phyloP scores from a whole-genome alignment of 257 asterid genomes.

The Petrea volubilis region DNA sequence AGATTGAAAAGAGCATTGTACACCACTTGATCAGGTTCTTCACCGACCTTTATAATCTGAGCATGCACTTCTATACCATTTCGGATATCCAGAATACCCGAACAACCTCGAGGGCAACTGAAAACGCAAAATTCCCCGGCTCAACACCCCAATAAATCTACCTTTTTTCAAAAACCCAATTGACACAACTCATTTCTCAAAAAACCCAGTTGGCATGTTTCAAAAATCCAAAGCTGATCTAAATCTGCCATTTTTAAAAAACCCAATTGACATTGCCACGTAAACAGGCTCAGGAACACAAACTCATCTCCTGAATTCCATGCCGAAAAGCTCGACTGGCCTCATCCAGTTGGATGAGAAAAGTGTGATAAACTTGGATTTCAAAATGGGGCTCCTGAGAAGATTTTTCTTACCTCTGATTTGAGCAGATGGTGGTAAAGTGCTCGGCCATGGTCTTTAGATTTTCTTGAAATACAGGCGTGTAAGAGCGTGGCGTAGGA shows the following conservation, averaged over 20 bases:
- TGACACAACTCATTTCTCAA: slow-evolving; percentile 39
- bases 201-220: no score
- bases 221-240: slow-evolving; percentile 37
- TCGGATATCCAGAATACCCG: slow-evolving; percentile 25
- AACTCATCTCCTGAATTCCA: slow-evolving; percentile 24
- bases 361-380: slow-evolving; percentile 51
- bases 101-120: slow-evolving; percentile 45
- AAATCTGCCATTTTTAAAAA: slow-evolving; percentile 35
- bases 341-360: slow-evolving; percentile 48
- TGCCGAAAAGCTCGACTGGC: slow-evolving; percentile 42
- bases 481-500: slow-evolving; percentile 43
- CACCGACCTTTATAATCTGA: slow-evolving; percentile 35
- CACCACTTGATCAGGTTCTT: slow-evolving; percentile 54
- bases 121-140: slow-evolving; percentile 44
- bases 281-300: slow-evolving; percentile 40
- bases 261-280: slow-evolving; percentile 56
- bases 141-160: slow-evolving; percentile 20
- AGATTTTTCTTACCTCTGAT: slow-evolving; percentile 21
- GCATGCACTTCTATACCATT: slow-evolving; percentile 44
- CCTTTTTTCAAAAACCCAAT: no score
- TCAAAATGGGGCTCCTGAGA: slow-evolving; percentile 35
- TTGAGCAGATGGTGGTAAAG: slow-evolving; percentile 43
- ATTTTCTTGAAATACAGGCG: slow-evolving; percentile 47
- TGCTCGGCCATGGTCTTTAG: slow-evolving; percentile 38
- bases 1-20: slow-evolving; percentile 46